Evolutionary conservation across 345 rosid genomes (phyloP).

Genomic region (Lepidium didymum): DNA sequence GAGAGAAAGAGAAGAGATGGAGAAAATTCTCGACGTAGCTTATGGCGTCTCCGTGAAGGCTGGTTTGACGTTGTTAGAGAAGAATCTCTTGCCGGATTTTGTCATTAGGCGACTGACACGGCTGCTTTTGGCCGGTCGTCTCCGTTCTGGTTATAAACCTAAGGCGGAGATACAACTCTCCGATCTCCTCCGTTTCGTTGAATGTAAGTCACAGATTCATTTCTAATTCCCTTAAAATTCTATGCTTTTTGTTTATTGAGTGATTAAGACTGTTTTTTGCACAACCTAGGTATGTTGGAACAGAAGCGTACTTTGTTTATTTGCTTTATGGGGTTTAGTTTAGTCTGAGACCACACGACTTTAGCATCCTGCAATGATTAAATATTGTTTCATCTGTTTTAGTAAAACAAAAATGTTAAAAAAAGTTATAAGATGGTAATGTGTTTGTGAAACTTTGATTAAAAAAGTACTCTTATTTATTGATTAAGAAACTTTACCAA

Average conservation of each 20-base stretch:
- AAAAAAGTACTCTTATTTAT: too few species aligned
- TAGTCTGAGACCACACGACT: background rate
- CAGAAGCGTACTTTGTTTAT: background rate
- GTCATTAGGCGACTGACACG: slow-evolving; percentile 58
- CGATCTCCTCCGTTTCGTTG: slow-evolving; percentile 54
- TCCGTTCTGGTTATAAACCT: slow-evolving; percentile 58
- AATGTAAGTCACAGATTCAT: slow-evolving; percentile 29
- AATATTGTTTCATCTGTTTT: background rate
- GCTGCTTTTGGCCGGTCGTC: slow-evolving; percentile 57
- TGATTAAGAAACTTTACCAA: too few species aligned
- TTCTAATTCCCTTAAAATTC: background rate
- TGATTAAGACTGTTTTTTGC: background rate
- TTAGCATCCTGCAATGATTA: background rate
- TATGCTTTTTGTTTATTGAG: background rate
- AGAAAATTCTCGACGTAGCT: slow-evolving; percentile 40
- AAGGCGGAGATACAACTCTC: slow-evolving; percentile 56
- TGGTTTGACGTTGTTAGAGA: slow-evolving; percentile 52
- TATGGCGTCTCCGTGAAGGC: slow-evolving; percentile 52
- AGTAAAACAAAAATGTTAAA: background rate
- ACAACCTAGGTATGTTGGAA: background rate
- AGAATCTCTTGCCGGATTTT: slow-evolving; percentile 65
- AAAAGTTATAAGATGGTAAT: too few species aligned
- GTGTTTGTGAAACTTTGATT: too few species aligned
- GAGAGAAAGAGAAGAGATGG: slow-evolving; percentile 36
- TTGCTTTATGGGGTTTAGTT: background rate